Evolutionary conservation across 1,284 basidiomycete species (phyloP), one percentile per base, ranked within the genome.

Genomic region (Sphaerobolus stellatus): DNA sequence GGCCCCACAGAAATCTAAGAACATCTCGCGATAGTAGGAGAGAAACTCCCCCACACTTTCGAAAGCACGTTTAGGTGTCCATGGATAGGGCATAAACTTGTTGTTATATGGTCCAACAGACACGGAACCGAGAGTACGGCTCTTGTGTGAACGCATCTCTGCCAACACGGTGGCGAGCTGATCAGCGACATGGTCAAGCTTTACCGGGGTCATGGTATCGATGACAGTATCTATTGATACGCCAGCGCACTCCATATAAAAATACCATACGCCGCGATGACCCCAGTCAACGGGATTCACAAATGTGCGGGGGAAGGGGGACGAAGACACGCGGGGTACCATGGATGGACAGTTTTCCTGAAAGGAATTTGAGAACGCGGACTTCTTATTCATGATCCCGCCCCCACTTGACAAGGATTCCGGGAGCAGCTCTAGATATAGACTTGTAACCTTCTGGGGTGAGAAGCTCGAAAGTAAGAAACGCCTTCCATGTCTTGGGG

Each of bases 181-280:
- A 7, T 53, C 36, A 25, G 61, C 62, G 49, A 66, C 50, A 52
- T 61, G 56, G 33, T 62, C 56, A 29, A 65, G 62, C 46, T 65
- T 47, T 7, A 36, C 38, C 11, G 43, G 48, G 14, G 63, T 51
- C 60, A 65, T 56, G 28, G 54, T 54, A 38, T 62, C 58, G 40
- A 38, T 38, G 7, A 7, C 7, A 3, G 5, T 7, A 38, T 63
- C 57, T n/a, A 65, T 55, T 9, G 62, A 56, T 8, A 62, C 59
- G 13, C 64, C 64, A 29, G 50, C 54, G 43, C 33, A 27, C 48
- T 61, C 43, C 36, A 38, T 38, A 7, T 38, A 38, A 38, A 38
- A 38, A 38, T 38, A 38, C 36, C 36, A 7, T 4, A 38, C 36
- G 7, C 36, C 36, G 36, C 36, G 7, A 38, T 7, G 36, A 38